Evolutionary conservation across 208 protist species (phyloP).

Genomic region (Acanthamoeba pearcei): DNA sequence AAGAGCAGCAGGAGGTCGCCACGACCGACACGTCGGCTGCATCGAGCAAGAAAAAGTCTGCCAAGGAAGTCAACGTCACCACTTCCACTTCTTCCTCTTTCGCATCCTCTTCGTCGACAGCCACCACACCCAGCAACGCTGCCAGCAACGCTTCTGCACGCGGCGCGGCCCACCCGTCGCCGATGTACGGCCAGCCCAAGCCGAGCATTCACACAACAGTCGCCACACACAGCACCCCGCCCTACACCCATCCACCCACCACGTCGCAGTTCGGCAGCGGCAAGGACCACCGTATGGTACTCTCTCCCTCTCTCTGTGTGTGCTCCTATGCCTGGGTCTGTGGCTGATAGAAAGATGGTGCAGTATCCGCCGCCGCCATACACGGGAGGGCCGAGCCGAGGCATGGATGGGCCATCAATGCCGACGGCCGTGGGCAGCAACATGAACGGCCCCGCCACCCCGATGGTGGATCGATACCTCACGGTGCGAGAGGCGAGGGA

Average conservation of each 20-base stretch:
- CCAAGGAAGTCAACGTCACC: background rate
- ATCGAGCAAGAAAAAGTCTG: background rate
- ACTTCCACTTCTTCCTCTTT: background rate
- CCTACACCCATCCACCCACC: background rate
- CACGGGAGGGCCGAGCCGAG: background rate
- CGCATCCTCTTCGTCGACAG: background rate
- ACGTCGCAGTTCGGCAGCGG: background rate
- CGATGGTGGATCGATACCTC: conserved; percentile 15
- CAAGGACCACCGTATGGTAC: background rate
- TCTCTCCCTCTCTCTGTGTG: no score
- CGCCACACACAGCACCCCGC: background rate
- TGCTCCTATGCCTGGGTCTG: background rate
- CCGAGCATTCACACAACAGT: background rate
- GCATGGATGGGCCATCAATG: background rate
- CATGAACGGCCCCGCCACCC: background rate
- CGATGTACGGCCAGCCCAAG: background rate
- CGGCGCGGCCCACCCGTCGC: no score
- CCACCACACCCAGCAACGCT: background rate
- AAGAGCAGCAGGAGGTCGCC: background rate
- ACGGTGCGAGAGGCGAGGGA: conserved; percentile 49
- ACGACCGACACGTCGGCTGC: background rate
- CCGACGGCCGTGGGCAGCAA: background rate
- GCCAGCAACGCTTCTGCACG: background rate
- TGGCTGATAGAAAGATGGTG: background rate
- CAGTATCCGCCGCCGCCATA: background rate